Evolutionary conservation across 1,139 yeast species (phyloP).

Genomic region (Blastobotrys elegans): DNA sequence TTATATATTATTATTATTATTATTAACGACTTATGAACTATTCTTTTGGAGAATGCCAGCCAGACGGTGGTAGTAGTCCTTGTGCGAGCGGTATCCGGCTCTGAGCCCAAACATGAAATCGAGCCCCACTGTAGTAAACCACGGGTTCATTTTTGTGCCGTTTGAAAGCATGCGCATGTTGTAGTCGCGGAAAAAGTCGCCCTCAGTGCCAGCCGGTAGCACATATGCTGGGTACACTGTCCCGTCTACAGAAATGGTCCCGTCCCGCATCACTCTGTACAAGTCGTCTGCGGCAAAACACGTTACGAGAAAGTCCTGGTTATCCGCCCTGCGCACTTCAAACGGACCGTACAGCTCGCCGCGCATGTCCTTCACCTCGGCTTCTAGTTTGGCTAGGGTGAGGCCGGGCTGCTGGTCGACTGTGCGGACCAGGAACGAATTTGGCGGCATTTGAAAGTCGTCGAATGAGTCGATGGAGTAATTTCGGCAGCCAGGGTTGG

Average conservation of each 20-base stretch:
- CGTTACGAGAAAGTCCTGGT: conserved; percentile 14
- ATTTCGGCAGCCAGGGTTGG: conserved; percentile 20
- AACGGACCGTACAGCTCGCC: conserved; percentile 11
- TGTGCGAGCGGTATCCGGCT: background rate
- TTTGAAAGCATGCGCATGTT: background rate
- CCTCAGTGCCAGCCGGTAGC: conserved; percentile 17
- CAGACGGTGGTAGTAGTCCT: background rate
- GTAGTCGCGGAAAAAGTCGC: conserved; percentile 16
- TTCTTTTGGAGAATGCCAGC: background rate
- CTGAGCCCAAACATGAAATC: conserved; percentile 4
- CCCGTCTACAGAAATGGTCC: conserved; percentile 9
- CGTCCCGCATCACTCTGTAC: conserved; percentile 15
- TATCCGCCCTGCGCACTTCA: conserved; percentile 12
- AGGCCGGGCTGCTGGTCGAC: conserved; percentile 9
- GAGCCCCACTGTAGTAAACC: conserved; percentile 4
- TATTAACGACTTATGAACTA: background rate
- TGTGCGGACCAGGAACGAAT: conserved; percentile 18
- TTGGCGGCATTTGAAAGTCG: conserved; percentile 17
- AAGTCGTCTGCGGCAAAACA: conserved; percentile 10
- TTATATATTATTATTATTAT: background rate
- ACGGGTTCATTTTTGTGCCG: conserved; percentile 2
- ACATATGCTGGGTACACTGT: conserved; percentile 14
- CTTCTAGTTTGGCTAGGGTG: conserved; percentile 9
- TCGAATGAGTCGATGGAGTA: conserved; percentile 15
- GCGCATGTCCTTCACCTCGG: conserved; percentile 7